Conservation (phyloP, 2,329 filamentous ascomycete genomes). For the Beauveria pseudobassiana region DNA sequence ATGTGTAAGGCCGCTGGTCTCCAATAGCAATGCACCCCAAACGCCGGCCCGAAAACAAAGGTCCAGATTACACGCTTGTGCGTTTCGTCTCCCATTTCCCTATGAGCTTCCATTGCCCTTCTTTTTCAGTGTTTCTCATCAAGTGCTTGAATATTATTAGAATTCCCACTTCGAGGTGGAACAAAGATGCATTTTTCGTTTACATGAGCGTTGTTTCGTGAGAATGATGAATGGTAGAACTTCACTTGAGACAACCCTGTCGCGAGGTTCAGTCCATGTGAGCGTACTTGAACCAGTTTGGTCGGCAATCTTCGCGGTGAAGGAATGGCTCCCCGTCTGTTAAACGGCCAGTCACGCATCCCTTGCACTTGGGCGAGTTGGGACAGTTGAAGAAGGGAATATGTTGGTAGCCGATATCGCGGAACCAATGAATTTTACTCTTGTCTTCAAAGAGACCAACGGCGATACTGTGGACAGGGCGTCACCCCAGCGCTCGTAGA, state of each 20-base stretch:
- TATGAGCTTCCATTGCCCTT: neutral
- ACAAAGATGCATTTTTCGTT: neutral
- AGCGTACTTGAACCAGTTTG: constrained; percentile 95
- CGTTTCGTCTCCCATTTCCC: neutral
- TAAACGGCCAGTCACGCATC: constrained; percentile 78
- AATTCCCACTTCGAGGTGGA: neutral
- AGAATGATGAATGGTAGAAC: neutral
- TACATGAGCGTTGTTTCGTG: neutral
- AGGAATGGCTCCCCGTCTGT: constrained; percentile 84
- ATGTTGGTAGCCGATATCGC: constrained; percentile 97
- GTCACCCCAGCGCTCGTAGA: constrained; percentile 66
- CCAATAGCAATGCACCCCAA: constrained; percentile 8
- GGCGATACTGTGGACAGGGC: constrained; percentile 90
- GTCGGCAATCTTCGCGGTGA: constrained; percentile 84
- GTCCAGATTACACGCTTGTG: constrained; percentile 2
- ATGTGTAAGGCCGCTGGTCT: neutral
- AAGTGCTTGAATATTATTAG: neutral
- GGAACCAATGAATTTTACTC: constrained; percentile 95
- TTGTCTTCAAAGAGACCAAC: constrained; percentile 87
- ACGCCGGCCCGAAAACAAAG: constrained; percentile 5
- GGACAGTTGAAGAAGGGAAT: constrained; percentile 99
- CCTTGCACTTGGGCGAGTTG: constrained; percentile 87
- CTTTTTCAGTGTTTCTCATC: neutral
- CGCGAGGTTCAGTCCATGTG: constrained; percentile 58
- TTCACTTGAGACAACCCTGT: neutral